A percentile compares a stretch with the other conserved stretches of the same genome.
Evolutionary conservation across 176 grass and related monocot species (phyloP).

Genomic region (Aechmea fasciata): DNA sequence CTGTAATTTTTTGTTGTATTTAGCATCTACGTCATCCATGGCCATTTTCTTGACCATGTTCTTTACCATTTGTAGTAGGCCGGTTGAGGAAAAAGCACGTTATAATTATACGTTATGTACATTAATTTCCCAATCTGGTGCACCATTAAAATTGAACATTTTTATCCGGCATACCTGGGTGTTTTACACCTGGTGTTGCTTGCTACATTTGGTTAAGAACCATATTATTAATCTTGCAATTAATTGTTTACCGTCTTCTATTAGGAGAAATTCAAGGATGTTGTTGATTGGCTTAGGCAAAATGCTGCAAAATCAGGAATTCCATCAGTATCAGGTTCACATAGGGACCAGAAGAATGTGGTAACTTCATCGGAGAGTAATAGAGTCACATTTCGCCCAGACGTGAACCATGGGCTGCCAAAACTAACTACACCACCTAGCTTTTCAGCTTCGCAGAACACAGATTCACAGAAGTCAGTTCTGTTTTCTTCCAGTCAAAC

Average conservation of each 20-base stretch:
- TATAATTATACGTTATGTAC: too few relatives aligned
- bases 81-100: too few relatives aligned
- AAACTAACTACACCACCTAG: slow-evolving; percentile 19
- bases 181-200: slow-evolving; percentile 2
- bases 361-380: slow-evolving; percentile 16
- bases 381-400: slow-evolving; percentile 26
- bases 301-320: slow-evolving; percentile 38
- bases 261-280: slow-evolving; percentile 97
- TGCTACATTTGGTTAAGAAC: slow-evolving; percentile 2
- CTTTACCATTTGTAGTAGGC: too few relatives aligned
- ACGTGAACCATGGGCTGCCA: slow-evolving; percentile 24
- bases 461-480: slow-evolving; percentile 28
- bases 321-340: slow-evolving; percentile 28
- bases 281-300: slow-evolving; percentile 79
- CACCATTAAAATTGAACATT: neutral
- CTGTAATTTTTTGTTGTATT: too few relatives aligned
- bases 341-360: slow-evolving; percentile 35
- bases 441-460: slow-evolving; percentile 34
- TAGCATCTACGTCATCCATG: too few relatives aligned
- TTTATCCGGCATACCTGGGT: neutral
- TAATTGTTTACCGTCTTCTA: slow-evolving; percentile 18
- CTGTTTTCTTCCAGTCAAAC: slow-evolving; percentile 29
- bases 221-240: slow-evolving; percentile 5
- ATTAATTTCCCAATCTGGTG: too few relatives aligned
- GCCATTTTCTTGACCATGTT: too few relatives aligned